Conservation (phyloP, 2,329 filamentous ascomycete species). For the Byssothecium circinans region DNA sequence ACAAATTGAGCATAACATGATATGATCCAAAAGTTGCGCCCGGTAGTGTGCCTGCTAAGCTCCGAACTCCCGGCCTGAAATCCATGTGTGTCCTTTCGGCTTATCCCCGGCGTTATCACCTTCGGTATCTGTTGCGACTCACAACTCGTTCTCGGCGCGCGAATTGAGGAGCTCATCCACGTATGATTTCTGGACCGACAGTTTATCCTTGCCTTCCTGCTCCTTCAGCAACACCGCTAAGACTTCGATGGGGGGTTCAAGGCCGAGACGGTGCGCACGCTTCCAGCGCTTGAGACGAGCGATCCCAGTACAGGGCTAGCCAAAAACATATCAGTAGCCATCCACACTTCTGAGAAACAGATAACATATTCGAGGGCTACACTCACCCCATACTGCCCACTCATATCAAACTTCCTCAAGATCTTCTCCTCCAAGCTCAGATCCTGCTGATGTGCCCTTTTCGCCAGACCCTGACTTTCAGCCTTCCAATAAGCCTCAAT, state of each 20-base stretch:
- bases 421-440: slow-evolving; percentile 79
- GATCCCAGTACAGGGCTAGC: slow-evolving; percentile 84
- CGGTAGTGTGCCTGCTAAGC: too few species aligned
- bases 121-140: slow-evolving; percentile 5
- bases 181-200: slow-evolving; percentile 66
- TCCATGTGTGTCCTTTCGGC: too few species aligned
- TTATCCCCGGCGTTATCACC: too few species aligned
- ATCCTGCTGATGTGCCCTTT: slow-evolving; percentile 75
- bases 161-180: slow-evolving; percentile 68
- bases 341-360: slow-evolving; percentile 1
- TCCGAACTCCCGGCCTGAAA: too few species aligned
- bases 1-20: too few species aligned
- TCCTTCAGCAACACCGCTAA: slow-evolving; percentile 80
- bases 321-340: slow-evolving; percentile 16
- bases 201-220: slow-evolving; percentile 56
- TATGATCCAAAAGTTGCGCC: too few species aligned
- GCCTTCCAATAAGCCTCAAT: slow-evolving; percentile 76
- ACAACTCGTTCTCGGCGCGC: slow-evolving; percentile 44
- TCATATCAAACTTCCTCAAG: slow-evolving; percentile 88
- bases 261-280: slow-evolving; percentile 75
- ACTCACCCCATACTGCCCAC: slow-evolving; percentile 84
- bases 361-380: not conserved
- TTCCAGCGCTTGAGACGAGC: slow-evolving; percentile 82
- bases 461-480: slow-evolving; percentile 65
- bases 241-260: slow-evolving; percentile 89